These are phyloP conservation scores for Ziziphus jujuba DNA, from an alignment of 306 rosid species.

Conservation along the genomic window DNA sequence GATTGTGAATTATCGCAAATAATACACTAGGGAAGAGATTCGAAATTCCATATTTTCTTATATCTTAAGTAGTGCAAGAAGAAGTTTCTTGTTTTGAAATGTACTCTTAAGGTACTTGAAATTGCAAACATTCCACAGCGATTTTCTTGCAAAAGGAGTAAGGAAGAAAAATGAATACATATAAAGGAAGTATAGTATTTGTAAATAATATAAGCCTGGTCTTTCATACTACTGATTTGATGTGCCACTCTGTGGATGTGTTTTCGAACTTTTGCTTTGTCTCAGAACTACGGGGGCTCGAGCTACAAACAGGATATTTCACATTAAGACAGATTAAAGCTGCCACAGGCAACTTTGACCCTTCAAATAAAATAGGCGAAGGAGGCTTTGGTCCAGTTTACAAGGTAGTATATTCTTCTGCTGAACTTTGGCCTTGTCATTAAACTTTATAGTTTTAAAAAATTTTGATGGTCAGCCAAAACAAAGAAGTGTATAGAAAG, in stretches of 20 bases:
- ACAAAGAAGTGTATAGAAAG: neutral
- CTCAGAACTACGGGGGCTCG: constrained; percentile 50
- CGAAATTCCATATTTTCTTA: too few relatives aligned
- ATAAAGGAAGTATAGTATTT: too few relatives aligned
- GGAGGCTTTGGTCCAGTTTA: constrained; percentile 83
- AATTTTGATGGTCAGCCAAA: neutral
- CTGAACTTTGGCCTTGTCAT: neutral
- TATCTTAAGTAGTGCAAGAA: too few relatives aligned
- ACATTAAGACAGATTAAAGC: constrained; percentile 58
- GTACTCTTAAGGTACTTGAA: too few relatives aligned
- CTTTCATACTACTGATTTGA: too few relatives aligned
- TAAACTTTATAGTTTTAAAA: neutral
- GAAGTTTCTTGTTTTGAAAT: too few relatives aligned
- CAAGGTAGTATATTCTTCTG: constrained; percentile 38
- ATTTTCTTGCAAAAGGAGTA: too few relatives aligned
- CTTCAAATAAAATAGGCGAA: constrained; percentile 68
- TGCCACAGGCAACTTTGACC: constrained; percentile 56
- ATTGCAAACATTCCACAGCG: too few relatives aligned
- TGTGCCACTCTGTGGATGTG: too few relatives aligned
- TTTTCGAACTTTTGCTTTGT: constrained; percentile 6
- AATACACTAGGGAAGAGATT: too few relatives aligned
- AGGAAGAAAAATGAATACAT: too few relatives aligned
- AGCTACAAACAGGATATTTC: constrained; percentile 59
- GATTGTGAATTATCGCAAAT: neutral
- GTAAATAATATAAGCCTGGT: too few relatives aligned